Conservation (phyloP, 768 basidiomycete species). For the Suillus weaverae region DNA sequence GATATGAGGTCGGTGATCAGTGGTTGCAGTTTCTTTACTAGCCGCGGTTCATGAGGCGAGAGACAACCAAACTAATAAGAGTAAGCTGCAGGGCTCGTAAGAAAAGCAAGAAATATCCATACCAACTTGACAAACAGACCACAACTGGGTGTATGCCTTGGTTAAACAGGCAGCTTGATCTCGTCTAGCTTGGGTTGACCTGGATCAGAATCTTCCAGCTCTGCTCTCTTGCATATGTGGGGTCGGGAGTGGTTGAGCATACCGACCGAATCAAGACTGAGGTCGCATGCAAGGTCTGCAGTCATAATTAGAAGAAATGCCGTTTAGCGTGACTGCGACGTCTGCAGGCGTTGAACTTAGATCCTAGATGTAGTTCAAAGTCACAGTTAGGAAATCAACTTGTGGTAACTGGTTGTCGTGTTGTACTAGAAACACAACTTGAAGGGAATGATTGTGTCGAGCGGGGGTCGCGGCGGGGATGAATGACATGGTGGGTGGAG, state of each 20-base stretch:
- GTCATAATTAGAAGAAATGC: constrained; percentile 85
- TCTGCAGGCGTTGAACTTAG: constrained; percentile 75
- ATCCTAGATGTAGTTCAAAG: constrained; percentile 56
- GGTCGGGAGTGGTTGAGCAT: constrained; percentile 91
- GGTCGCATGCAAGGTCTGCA: constrained; percentile 86
- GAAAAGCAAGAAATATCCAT: constrained; percentile 23
- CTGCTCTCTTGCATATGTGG: constrained; percentile 86
- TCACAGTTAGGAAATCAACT: too few species aligned
- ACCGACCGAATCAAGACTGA: constrained; percentile 78
- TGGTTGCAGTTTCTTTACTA: constrained; percentile 91
- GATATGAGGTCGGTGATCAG: constrained; percentile 96
- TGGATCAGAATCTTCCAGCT: constrained; percentile 75
- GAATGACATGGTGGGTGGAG: too few species aligned
- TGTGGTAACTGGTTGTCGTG: too few species aligned
- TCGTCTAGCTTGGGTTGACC: constrained; percentile 37
- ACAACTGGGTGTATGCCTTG: constrained; percentile 56
- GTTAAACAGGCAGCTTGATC: constrained; percentile 5
- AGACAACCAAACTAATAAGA: constrained; percentile 81
- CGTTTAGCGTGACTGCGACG: constrained; percentile 73
- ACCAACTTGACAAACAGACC: constrained; percentile 94
- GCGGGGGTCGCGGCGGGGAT: too few species aligned
- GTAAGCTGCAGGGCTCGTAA: constrained; percentile 1
- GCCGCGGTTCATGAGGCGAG: constrained; percentile 87
- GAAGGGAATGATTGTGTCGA: too few species aligned
- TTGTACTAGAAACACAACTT: too few species aligned